These are phyloP conservation scores for Wallacemonas sp. DNA, from an alignment of 208 protist genomes.

Conservation along the genomic window DNA sequence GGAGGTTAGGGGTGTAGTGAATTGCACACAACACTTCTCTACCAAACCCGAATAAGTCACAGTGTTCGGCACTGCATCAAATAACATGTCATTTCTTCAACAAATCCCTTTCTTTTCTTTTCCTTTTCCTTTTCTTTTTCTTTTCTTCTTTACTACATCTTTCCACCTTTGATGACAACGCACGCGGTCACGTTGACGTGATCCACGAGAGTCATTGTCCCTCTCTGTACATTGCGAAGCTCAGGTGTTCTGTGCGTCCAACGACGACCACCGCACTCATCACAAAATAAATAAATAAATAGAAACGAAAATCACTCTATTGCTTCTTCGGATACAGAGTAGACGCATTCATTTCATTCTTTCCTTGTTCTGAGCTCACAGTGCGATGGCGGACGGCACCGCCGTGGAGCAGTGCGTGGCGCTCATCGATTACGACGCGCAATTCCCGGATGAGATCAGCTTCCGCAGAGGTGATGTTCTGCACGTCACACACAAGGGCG, in stretches of 20 bases:
- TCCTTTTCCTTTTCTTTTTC: constrained; percentile 12
- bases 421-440: constrained; percentile 73
- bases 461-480: constrained; percentile 87
- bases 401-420: constrained; percentile 73
- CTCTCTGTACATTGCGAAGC: too few relatives aligned
- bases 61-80: too few relatives aligned
- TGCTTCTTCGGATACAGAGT: too few relatives aligned
- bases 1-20: too few relatives aligned
- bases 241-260: too few relatives aligned
- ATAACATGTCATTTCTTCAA: constrained; percentile 17
- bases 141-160: not conserved
- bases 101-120: constrained; percentile 13
- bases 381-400: not conserved
- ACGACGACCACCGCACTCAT: too few relatives aligned
- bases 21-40: too few relatives aligned
- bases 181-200: too few relatives aligned
- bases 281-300: too few relatives aligned
- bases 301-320: too few relatives aligned
- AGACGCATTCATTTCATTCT: not conserved
- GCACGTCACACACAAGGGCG: constrained; percentile 71
- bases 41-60: too few relatives aligned
- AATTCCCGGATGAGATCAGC: constrained; percentile 68
- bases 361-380: not conserved
- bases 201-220: too few relatives aligned
- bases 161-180: not conserved